A percentile compares a stretch with the other conserved stretches of the same genome.
Conservation (phyloP, 148 eudicot species). For the Selenicereus undatus region DNA sequence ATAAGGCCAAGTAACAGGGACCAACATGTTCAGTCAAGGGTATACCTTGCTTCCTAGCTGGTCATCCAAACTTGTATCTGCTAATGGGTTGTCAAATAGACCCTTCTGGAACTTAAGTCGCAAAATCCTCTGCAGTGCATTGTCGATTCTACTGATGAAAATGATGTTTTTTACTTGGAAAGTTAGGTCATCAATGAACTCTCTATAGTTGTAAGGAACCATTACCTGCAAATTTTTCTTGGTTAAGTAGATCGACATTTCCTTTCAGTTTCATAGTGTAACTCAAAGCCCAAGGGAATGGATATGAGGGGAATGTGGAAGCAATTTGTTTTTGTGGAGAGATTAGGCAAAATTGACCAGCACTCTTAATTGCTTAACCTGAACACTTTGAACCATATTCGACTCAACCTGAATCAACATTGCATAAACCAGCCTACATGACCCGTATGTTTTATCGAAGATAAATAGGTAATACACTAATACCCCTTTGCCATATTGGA, state of each 20-base stretch:
- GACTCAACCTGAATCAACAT: too few relatives aligned
- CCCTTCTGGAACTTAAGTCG: conserved; percentile 35
- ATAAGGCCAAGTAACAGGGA: not conserved
- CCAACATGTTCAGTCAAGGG: not conserved
- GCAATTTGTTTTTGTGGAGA: too few relatives aligned
- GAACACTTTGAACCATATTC: too few relatives aligned
- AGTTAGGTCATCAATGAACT: conserved; percentile 28
- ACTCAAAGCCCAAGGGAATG: not conserved
- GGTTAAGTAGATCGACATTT: not conserved
- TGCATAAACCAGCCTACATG: too few relatives aligned
- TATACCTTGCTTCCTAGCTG: conserved; percentile 37
- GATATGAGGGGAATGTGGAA: not conserved
- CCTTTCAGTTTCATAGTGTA: not conserved
- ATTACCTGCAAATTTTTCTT: conserved; percentile 14
- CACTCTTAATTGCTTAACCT: too few relatives aligned
- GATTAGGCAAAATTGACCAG: too few relatives aligned
- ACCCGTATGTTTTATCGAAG: too few relatives aligned
- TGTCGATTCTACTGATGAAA: conserved; percentile 28
- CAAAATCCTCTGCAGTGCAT: conserved; percentile 34
- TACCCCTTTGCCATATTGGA: too few relatives aligned
- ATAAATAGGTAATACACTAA: too few relatives aligned
- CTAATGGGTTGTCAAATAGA: conserved; percentile 31
- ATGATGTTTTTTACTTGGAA: conserved; percentile 26
- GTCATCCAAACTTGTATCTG: conserved; percentile 20
- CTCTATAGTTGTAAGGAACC: conserved; percentile 27